Evolutionary conservation across 345 rosid species (phyloP), one percentile per base, ranked within the genome.

Genomic region (Erodium maritimum): DNA sequence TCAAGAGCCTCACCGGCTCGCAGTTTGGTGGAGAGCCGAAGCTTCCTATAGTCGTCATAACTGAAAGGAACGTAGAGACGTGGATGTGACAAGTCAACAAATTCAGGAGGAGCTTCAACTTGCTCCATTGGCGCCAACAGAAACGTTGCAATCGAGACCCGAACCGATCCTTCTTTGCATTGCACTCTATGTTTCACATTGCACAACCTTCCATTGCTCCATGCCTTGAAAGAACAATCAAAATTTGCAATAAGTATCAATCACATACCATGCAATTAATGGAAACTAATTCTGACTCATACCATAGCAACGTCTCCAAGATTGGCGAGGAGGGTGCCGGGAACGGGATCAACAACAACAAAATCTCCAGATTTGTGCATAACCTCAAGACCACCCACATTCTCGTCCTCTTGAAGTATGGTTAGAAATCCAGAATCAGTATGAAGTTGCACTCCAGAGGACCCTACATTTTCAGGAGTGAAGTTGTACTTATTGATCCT

Each of bases 401-500:
- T 71, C 68, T 86, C 95, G 52, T 88, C 96, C 0, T 88, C 96
- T 66, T 88, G 96, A 69, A 86, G 87, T 24, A 88, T 73, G 1
- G 95, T 81, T 19, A 88, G 66, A 58, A 91, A 88, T 0, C 95
- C 82, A 0, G 87, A 88, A 74, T 88, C 95, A 0, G 95, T 84
- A 66, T 86, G 96, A 12, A 85, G 55, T 60, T 85, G 96, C 20
- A 91, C 90, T 12, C 96, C 95, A 1, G 74, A 62, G 21, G 77
- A 76, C 60, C 96, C 96, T 0, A 91, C 74, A 0, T 79, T 29
- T 65, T 84, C 85, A 0, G 89, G 85, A 53, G 83, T 67, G 65
- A 91, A 91, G 72, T 76, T 75, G 71, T 80, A 86, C 67, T 80
- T 88, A 72, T 86, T 91, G 22, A 91, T 86, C 79, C 98, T 76